Percentiles rank a stretch among this genome's conserved stretches.
These are phyloP conservation scores for Syncephalis plumigaleata DNA, from an alignment of 371 early-diverging fungal genomes.

Conservation along the genomic window DNA sequence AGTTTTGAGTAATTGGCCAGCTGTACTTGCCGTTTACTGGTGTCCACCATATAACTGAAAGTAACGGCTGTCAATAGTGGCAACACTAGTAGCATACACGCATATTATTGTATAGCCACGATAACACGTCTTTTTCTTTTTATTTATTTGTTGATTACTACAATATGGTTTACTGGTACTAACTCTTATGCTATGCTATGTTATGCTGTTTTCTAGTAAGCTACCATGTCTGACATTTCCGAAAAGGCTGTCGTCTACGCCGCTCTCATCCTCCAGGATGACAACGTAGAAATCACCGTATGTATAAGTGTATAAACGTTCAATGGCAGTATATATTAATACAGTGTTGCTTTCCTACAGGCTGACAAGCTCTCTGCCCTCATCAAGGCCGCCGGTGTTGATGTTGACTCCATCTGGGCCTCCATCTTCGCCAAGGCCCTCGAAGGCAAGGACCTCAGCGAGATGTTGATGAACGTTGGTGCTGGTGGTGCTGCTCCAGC, in stretches of 20 bases:
- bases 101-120: no score
- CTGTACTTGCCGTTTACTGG: no score
- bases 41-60: no score
- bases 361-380: conserved; percentile 88
- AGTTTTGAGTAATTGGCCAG: no score
- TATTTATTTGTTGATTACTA: no score
- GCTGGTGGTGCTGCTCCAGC: conserved; percentile 30
- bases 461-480: conserved; percentile 85
- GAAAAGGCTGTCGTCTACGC: conserved; percentile 94
- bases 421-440: conserved; percentile 95
- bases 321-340: conserved; percentile 3
- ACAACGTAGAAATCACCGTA: conserved; percentile 89
- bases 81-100: no score
- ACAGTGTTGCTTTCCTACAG: conserved; percentile 23
- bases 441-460: conserved; percentile 80
- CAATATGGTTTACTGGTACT: no score
- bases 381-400: conserved; percentile 81
- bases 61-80: no score
- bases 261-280: conserved; percentile 95
- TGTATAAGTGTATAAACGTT: conserved; percentile 17
- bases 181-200: no score
- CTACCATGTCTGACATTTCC: conserved; percentile 16
- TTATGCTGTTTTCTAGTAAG: background rate
- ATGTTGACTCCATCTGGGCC: conserved; percentile 92
- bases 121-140: no score